Base-by-base conservation (phyloP, 2,329 filamentous ascomycete genomes). In the Aspergillus carbonarius region DNA sequence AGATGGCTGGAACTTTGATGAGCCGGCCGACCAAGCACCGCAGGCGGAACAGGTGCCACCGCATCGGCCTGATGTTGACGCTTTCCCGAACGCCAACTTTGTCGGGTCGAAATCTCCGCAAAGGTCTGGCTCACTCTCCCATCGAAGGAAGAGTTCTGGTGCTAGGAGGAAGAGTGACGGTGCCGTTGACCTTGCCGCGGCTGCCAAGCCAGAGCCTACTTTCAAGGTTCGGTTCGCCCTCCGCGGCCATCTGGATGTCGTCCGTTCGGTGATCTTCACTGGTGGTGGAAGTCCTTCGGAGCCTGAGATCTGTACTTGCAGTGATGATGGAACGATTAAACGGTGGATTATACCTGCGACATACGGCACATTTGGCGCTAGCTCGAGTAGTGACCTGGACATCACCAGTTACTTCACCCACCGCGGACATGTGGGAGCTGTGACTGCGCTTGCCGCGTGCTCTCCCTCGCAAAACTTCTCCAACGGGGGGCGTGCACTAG, bases 181-280 rank as follows among this genome's bases (percentile, higher is more conserved):
- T 18, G 90, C 87, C 61, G 81, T 85, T 7, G 92, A 96, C 18
- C 82, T 75, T n/a, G 75, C 79, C 46, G 69, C 78, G 20, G 67
- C 64, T 12, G 66, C 74, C 42, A 90, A 88, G 70, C 76, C 82
- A 1, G 93, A 97, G 60, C 84, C 87, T 15, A 92, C 85, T 65
- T 98, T 99, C 79, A 97, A 96, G 75, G 88, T 98, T 59, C 87
- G 92, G 52, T 98, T 96, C 71, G 93, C 92, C 4, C 82, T 99
- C 4, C 85, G 93, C 53, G 95, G 95, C 1, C 95, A 99, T 74
- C 83, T 99, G 1, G 92, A 98, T 72, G 93, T 96, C 2, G 92
- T 99, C 5, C 88, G 95, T 40, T 92, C 92, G 1, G 91, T 98
- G 59, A 96, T 97, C 63, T 99, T 99, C 77, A 98, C 93, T 1